These are phyloP conservation scores for Pichiaceae sp. DNA, from an alignment of 1,139 yeast species.

Conservation along the genomic window DNA sequence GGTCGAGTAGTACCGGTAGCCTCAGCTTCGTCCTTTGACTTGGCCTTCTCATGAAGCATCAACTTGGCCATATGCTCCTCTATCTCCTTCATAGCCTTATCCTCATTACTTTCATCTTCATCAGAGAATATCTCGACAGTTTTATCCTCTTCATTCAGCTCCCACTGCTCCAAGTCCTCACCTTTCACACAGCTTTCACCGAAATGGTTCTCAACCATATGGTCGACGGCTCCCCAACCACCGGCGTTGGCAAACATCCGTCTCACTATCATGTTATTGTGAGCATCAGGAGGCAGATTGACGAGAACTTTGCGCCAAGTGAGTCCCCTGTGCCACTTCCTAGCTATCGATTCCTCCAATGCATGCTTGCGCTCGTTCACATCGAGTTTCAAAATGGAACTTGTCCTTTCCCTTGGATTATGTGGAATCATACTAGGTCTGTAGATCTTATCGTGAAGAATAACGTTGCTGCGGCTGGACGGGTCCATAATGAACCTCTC, in stretches of 20 bases:
- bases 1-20: not conserved
- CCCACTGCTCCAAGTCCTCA: slow-evolving; percentile 15
- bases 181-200: slow-evolving; percentile 19
- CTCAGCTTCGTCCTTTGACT: slow-evolving; percentile 9
- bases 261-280: slow-evolving; percentile 84
- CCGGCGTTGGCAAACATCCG: slow-evolving; percentile 87
- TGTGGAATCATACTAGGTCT: slow-evolving; percentile 41
- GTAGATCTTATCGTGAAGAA: slow-evolving; percentile 76
- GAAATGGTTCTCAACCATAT: slow-evolving; percentile 64
- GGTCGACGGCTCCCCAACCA: slow-evolving; percentile 93
- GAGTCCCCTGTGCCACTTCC: slow-evolving; percentile 81
- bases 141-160: slow-evolving; percentile 7
- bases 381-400: slow-evolving; percentile 12
- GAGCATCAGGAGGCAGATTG: slow-evolving; percentile 85
- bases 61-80: slow-evolving; percentile 6
- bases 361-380: slow-evolving; percentile 21
- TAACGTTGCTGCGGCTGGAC: slow-evolving; percentile 34
- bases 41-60: slow-evolving; percentile 10
- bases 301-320: slow-evolving; percentile 91
- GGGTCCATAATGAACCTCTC: slow-evolving; percentile 62
- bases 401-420: slow-evolving; percentile 8
- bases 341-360: slow-evolving; percentile 77
- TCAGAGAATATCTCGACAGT: slow-evolving; percentile 4
- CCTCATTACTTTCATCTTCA: slow-evolving; percentile 5
- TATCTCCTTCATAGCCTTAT: slow-evolving; percentile 1